Evolutionary conservation across 768 basidiomycete species (phyloP), one percentile per base, ranked within the genome.

Genomic region (Dendrothele bispora): DNA sequence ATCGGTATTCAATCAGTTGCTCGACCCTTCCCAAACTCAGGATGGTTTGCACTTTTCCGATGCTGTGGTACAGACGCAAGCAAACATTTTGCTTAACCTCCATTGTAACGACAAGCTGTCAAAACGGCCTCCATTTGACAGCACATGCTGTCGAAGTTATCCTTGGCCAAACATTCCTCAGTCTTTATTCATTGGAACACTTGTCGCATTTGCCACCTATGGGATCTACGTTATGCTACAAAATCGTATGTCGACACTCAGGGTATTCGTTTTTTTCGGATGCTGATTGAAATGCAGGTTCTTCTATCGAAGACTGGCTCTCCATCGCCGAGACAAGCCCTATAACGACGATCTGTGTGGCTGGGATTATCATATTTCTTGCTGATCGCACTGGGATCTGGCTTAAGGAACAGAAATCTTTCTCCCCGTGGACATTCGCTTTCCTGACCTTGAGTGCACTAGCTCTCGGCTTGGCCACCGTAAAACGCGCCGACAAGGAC

Each of bases 321-420:
- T 21, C 22, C 38, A 53, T n/a, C 37, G 51, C 68, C 5, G 66
- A 74, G 24, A 61, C 71, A 42, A 55, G 72, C 15, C 72, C 88
- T 3, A 65, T 80, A 8, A 54, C 85, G 14, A 71, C 85, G 8
- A 83, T 91, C 52, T 85, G 90, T 48, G 62, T 71, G n/a, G 75
- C 82, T 10, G 69, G 89, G 25, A 69, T 73, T n/a, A 62, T 91
- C 39, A 82, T 87, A 24, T 94, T 81, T 65, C 44, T 86, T 47
- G 87, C 91, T 3, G 93, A 97, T 60, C 78, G 93, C n/a, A 91
- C 90, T 4, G 79, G 79, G 32, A 71, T 93, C 50, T 97, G 91
- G 86, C 68, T 87, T 45, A 95, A 95, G 62, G 91, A 93, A 61
- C 87, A 94, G 58, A 97, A 95, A 60, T 79, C 85, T 44, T 95